Evolutionary conservation across 768 basidiomycete genomes (phyloP), one percentile per base, ranked within the genome.

Genomic region (Suillus plorans): DNA sequence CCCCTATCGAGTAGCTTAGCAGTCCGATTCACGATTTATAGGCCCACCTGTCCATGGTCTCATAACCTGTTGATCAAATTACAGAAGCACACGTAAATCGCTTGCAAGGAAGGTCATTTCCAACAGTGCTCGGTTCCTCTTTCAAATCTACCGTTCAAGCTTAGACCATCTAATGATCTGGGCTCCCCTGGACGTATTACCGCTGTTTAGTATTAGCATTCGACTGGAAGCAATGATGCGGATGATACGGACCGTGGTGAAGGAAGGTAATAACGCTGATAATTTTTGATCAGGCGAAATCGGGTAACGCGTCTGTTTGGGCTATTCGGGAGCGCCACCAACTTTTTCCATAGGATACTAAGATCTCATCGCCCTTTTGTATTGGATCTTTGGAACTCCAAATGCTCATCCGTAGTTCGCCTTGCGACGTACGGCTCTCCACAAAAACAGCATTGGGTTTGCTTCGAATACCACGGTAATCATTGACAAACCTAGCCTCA

Each of bases 401-500:
- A 39, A 98, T 82, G 66, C 88, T 82, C 85, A 97, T 95, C 59
- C 86, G 79, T 67, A 91, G 75, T 74, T 90, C 91, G 20, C 90
- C 93, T 41, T 67, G 70, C 22, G 64, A 67, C 12, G 80, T 81
- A 64, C 85, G 78, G 44, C 77, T 76, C 49, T 93, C 91, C 59
- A 81, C 78, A 69, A 94, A 94, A 36, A 84, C 69, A 0, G 87
- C 90, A 68, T 95, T 95, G 5, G 92, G 87, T 72, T 80, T 88
- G 28, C 75, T 73, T 58, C 73, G 78, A n/a, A 95, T 80, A 3
- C 94, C 92, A 63, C 95, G 84, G 76, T 90, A 98, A 79, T 97
- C 95, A 69, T 97, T 97, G 64, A 94, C 82, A 73, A 97, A 95
- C 70, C 95, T 81, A 1, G 89, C 90, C 74, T 95, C 92, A 76